Conservation (phyloP, 257 asterid species). For the Linaria vulgaris region DNA sequence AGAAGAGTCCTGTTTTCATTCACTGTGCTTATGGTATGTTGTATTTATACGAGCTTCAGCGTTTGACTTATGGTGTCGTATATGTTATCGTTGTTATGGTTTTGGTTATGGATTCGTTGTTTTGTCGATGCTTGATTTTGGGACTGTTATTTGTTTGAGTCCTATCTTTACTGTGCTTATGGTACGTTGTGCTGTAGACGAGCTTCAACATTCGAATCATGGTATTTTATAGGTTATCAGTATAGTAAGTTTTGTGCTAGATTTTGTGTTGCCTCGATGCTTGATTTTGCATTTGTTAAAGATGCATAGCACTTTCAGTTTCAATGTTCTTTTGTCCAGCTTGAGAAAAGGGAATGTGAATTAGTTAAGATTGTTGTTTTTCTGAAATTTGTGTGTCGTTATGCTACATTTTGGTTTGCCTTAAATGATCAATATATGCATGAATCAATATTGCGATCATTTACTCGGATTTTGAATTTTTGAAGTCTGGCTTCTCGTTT, state of each 20-base stretch:
- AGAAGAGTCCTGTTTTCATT: conserved; percentile 58
- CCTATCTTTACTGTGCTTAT: no score
- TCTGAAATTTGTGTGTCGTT: neutral
- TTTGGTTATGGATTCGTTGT: neutral
- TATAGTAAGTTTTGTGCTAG: no score
- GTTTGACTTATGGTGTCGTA: neutral
- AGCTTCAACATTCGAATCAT: no score
- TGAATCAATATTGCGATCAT: neutral
- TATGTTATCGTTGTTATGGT: neutral
- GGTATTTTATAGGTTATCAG: no score
- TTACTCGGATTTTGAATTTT: neutral
- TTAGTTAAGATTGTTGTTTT: conserved; percentile 3
- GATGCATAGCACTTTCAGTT: no score
- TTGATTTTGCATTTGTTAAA: no score
- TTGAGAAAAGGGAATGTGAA: no score
- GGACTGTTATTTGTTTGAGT: no score
- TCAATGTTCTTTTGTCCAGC: no score
- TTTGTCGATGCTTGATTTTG: neutral
- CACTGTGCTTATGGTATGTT: conserved; percentile 91
- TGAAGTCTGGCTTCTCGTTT: no score
- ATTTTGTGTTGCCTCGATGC: no score
- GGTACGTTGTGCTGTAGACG: no score
- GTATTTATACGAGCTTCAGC: neutral
- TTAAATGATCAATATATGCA: neutral
- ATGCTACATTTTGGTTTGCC: neutral